phyloP scores from a whole-genome alignment of 129 eudicot species.

The Flaveria ramosissima region DNA sequence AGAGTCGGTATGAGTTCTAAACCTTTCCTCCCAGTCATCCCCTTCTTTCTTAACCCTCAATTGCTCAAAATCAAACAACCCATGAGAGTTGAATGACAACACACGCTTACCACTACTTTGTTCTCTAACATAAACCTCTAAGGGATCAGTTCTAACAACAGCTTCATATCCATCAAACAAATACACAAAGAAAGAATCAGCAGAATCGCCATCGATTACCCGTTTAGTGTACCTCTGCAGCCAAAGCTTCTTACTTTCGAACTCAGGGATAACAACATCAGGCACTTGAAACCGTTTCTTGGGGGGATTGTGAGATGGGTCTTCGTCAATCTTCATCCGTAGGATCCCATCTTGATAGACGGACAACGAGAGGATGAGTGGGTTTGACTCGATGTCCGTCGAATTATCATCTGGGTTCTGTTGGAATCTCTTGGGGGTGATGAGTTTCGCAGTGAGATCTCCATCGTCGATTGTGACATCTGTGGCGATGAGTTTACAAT shows the following conservation, averaged over 20 bases:
- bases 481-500: slow-evolving; percentile 51
- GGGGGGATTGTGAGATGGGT: slow-evolving; percentile 46
- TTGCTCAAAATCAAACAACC: slow-evolving; percentile 93
- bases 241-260: slow-evolving; percentile 67
- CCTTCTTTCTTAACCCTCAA: slow-evolving; percentile 70
- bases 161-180: slow-evolving; percentile 73
- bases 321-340: slow-evolving; percentile 84
- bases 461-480: slow-evolving; percentile 58
- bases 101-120: slow-evolving; percentile 58
- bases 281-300: slow-evolving; percentile 81
- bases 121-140: slow-evolving; percentile 88
- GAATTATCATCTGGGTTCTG: slow-evolving; percentile 24
- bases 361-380: slow-evolving; percentile 59
- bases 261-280: slow-evolving; percentile 63
- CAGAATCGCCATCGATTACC: not conserved
- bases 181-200: slow-evolving; percentile 53
- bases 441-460: slow-evolving; percentile 63
- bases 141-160: slow-evolving; percentile 73
- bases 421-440: slow-evolving; percentile 23
- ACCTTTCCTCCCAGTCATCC: slow-evolving; percentile 88
- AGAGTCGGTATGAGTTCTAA: slow-evolving; percentile 69
- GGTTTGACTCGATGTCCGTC: slow-evolving; percentile 28
- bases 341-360: slow-evolving; percentile 72
- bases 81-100: slow-evolving; percentile 73
- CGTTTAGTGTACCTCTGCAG: slow-evolving; percentile 49